A percentile compares a stretch with the other conserved stretches of the same genome.
Conservation (phyloP, 495 filamentous ascomycete species). For the Penicillium tannophilum region DNA sequence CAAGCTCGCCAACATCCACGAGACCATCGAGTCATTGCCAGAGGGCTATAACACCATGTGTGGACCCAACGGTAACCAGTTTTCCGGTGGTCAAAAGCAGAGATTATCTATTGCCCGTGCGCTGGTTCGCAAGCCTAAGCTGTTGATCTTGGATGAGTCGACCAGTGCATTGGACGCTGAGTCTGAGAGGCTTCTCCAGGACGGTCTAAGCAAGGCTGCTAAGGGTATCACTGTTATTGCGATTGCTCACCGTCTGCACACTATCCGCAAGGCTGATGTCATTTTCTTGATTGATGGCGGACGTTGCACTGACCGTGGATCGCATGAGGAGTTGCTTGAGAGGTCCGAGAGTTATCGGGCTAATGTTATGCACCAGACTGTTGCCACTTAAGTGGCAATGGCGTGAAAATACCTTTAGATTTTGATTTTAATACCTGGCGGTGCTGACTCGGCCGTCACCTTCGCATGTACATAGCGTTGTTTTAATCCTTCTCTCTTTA, state of each 20-base stretch:
- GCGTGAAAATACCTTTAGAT: background rate
- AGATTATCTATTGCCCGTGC: slow-evolving; percentile 75
- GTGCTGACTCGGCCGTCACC: background rate
- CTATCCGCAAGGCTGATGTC: slow-evolving; percentile 72
- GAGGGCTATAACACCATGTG: slow-evolving; percentile 66
- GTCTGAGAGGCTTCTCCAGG: slow-evolving; percentile 70
- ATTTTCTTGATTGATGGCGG: slow-evolving; percentile 78
- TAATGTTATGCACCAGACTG: slow-evolving; percentile 52
- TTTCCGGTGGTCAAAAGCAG: slow-evolving; percentile 80
- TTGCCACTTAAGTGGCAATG: slow-evolving; percentile 27
- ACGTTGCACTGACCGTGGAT: slow-evolving; percentile 64
- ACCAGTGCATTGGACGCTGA: slow-evolving; percentile 76
- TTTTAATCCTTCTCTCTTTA: background rate
- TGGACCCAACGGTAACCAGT: slow-evolving; percentile 60
- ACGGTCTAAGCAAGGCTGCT: slow-evolving; percentile 63
- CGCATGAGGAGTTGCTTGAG: slow-evolving; percentile 65
- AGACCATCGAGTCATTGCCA: slow-evolving; percentile 56
- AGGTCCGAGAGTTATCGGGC: slow-evolving; percentile 59
- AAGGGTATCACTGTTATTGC: slow-evolving; percentile 76
- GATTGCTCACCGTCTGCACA: slow-evolving; percentile 77
- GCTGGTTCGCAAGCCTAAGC: slow-evolving; percentile 67
- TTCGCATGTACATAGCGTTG: slow-evolving; percentile 8
- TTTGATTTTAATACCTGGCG: slow-evolving; percentile 4
- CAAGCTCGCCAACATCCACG: slow-evolving; percentile 60
- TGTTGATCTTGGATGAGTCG: slow-evolving; percentile 79